These are phyloP conservation scores for Collybiopsis luxurians DNA, from an alignment of 768 basidiomycete species.

Conservation along the genomic window DNA sequence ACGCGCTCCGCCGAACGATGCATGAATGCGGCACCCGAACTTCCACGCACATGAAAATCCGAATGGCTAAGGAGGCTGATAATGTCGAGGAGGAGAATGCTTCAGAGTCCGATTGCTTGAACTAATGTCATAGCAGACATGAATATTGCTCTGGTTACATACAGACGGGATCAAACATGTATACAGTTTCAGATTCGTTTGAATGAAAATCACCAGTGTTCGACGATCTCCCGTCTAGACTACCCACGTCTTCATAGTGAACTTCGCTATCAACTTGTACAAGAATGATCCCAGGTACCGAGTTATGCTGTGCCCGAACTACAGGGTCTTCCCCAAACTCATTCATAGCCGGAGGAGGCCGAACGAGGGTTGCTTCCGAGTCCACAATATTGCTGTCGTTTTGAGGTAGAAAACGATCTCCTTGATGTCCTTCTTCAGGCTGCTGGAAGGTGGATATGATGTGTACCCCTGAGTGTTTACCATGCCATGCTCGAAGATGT, in stretches of 20 bases:
- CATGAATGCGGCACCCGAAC: too few relatives aligned
- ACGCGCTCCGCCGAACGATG: too few relatives aligned
- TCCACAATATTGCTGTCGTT: background rate
- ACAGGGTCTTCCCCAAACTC: constrained; percentile 6
- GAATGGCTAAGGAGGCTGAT: too few relatives aligned
- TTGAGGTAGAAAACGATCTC: background rate
- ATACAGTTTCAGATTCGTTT: too few relatives aligned
- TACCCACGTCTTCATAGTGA: background rate
- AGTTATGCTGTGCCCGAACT: background rate
- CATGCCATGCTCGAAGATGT: constrained; percentile 5
- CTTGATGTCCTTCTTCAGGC: background rate
- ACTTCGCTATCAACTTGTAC: background rate
- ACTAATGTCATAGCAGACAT: too few relatives aligned
- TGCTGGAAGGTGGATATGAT: background rate
- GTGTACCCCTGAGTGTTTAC: background rate
- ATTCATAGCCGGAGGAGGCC: background rate
- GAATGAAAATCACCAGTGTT: too few relatives aligned
- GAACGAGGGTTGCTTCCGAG: background rate
- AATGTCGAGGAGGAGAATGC: too few relatives aligned
- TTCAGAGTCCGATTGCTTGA: too few relatives aligned
- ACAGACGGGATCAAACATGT: too few relatives aligned
- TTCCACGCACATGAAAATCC: too few relatives aligned
- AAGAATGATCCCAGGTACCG: background rate
- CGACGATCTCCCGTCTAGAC: background rate
- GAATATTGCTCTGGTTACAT: too few relatives aligned